Evolutionary conservation across 2,329 filamentous ascomycete species (phyloP).

Genomic region (Cladosporium sp.): DNA sequence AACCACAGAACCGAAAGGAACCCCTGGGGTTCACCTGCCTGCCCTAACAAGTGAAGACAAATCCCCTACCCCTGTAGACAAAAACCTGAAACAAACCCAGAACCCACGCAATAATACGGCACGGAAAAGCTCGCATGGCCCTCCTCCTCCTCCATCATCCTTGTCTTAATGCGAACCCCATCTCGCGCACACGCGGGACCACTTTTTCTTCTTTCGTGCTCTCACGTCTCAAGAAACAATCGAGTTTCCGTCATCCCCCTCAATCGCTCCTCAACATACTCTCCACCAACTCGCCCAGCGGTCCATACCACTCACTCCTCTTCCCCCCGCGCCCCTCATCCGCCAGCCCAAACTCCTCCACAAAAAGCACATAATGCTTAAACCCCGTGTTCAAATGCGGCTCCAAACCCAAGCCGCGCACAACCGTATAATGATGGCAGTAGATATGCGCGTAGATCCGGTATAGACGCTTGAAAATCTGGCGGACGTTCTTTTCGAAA

Average conservation of each 20-base stretch:
- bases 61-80: no score
- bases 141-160: no score
- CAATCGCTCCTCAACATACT: constrained; percentile 94
- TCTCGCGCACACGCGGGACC: not conserved
- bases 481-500: constrained; percentile 87
- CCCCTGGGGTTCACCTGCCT: no score
- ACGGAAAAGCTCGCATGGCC: no score
- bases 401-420: constrained; percentile 90
- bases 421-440: constrained; percentile 95
- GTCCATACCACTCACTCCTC: constrained; percentile 83
- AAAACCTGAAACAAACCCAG: no score
- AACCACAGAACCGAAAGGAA: no score
- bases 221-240: not conserved
- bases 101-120: no score
- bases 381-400: constrained; percentile 98
- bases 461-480: constrained; percentile 99
- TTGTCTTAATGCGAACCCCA: no score
- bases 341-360: constrained; percentile 90
- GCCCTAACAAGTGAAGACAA: no score
- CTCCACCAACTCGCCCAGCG: constrained; percentile 89
- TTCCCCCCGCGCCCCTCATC: constrained; percentile 62
- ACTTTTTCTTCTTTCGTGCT: no score
- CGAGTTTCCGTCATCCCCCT: constrained; percentile 18
- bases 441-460: constrained; percentile 97
- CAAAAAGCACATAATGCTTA: constrained; percentile 98